These are phyloP conservation scores for Chaetomium olivaceum DNA, from an alignment of 2,329 filamentous ascomycete species.

Conservation along the genomic window DNA sequence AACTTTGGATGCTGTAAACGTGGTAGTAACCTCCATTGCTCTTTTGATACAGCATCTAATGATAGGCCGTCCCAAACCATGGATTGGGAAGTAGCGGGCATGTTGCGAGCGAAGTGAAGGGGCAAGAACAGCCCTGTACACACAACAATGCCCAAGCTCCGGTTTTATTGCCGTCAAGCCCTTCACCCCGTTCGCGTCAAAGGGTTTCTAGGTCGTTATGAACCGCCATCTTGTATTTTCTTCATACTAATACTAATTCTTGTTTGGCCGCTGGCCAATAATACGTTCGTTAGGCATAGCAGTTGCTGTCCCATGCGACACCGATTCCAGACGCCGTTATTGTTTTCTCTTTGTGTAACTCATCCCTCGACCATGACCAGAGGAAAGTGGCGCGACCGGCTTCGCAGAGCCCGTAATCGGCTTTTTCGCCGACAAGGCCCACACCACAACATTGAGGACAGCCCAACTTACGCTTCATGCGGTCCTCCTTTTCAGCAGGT, in stretches of 20 bases:
- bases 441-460: not conserved
- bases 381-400: slow-evolving; percentile 10
- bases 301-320: not conserved
- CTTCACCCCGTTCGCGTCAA: not conserved
- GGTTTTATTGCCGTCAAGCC: not conserved
- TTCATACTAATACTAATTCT: not conserved
- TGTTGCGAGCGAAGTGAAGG: not conserved
- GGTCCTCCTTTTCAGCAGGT: not conserved
- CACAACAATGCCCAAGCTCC: not conserved
- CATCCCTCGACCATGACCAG: not conserved
- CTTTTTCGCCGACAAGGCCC: not conserved
- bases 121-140: not conserved
- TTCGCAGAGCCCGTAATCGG: slow-evolving; percentile 8
- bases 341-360: too few species aligned
- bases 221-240: not conserved
- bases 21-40: not conserved
- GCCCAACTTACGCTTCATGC: not conserved
- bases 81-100: not conserved
- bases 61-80: not conserved
- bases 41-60: not conserved
- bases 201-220: not conserved
- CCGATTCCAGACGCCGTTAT: too few species aligned
- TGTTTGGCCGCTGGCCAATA: not conserved
- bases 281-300: not conserved
- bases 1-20: not conserved